Base-by-base conservation (phyloP, 257 asterid species). In the Cynanchum wilfordii region DNA sequence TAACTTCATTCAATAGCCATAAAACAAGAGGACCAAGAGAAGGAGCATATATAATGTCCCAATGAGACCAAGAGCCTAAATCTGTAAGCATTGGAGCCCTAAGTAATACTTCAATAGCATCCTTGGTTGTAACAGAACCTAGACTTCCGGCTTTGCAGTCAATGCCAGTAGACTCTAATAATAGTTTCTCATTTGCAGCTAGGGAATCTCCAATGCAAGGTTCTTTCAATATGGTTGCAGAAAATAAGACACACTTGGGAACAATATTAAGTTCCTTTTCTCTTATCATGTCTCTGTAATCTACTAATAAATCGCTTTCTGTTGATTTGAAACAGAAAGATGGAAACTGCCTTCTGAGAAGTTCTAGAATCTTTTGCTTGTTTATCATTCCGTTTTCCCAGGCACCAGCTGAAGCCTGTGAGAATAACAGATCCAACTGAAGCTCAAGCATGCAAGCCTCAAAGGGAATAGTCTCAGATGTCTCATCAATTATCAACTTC, bases 51-150 rank as follows among this genome's bases (percentile, higher is more conserved):
- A 83, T 44, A 73, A 80, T 75, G 80, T 89, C 99, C 99, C 99
- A 95, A 73, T 95, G 99, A 16, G 89, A 86, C 98, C 98, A 95
- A 70, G 85, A 69, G 65, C 74, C 79, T 79, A 95, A 75, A 87
- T 95, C 96, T 70, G 86, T 81, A 79, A 95, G 79, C 97, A 92
- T 91, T 62, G 98, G 99, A 76, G 98, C 96, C 76, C 81, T 85
- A 79, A 81, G 86, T 76, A 95, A 80, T 75, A 79, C 78, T 70
- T 88, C 84, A 71, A 92, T 83, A 55, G 96, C 96, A 77, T 89
- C 91, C 79, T 79, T 86, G 77, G 90, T 84, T 66, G 96, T 87
- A 74, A 82, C 78, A 58, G 83, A 69, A 74, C 81, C 80, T 33
- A 68, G 33, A 64, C 72, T 60, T 75, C 88, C 89, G 49, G 82